Conservation (phyloP, 768 basidiomycete genomes). For the Astraeus odoratus region DNA sequence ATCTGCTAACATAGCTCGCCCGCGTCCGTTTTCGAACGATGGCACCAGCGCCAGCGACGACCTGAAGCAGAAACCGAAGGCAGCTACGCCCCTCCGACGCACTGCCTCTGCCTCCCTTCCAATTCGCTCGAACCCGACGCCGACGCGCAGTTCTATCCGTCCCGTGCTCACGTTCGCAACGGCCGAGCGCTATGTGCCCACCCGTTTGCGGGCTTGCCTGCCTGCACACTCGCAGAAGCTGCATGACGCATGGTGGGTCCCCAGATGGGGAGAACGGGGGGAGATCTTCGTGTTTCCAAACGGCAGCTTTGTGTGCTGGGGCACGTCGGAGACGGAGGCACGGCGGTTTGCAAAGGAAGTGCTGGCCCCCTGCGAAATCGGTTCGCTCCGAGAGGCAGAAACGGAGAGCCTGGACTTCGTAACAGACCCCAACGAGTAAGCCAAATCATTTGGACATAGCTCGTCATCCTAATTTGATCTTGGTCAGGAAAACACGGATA, state of each 20-base stretch:
- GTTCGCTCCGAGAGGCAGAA: conserved; percentile 60
- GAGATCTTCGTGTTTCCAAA: conserved; percentile 88
- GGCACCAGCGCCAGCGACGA: conserved; percentile 10
- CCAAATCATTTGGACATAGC: neutral
- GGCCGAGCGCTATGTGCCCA: conserved; percentile 70
- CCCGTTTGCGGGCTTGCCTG: conserved; percentile 51
- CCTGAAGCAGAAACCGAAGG: conserved; percentile 68
- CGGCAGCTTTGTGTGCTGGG: conserved; percentile 90
- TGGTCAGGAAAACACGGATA: conserved; percentile 67
- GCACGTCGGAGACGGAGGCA: conserved; percentile 70
- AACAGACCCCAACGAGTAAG: conserved; percentile 83
- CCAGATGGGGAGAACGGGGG: conserved; percentile 63
- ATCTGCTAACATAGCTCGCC: neutral
- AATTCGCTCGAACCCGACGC: conserved; percentile 80
- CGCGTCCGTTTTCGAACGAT: conserved; percentile 11
- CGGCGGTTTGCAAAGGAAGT: conserved; percentile 59
- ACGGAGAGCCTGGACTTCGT: conserved; percentile 92
- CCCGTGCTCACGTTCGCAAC: conserved; percentile 79
- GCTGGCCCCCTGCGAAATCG: conserved; percentile 55
- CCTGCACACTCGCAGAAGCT: conserved; percentile 50
- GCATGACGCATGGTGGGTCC: conserved; percentile 78
- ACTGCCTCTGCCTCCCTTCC: conserved; percentile 81
- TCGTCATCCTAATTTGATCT: neutral
- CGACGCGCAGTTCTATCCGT: conserved; percentile 74
- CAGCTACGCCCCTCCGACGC: conserved; percentile 71